Evolutionary conservation across 2,329 filamentous ascomycete species (phyloP).

Genomic region (Aspergillus awamori): DNA sequence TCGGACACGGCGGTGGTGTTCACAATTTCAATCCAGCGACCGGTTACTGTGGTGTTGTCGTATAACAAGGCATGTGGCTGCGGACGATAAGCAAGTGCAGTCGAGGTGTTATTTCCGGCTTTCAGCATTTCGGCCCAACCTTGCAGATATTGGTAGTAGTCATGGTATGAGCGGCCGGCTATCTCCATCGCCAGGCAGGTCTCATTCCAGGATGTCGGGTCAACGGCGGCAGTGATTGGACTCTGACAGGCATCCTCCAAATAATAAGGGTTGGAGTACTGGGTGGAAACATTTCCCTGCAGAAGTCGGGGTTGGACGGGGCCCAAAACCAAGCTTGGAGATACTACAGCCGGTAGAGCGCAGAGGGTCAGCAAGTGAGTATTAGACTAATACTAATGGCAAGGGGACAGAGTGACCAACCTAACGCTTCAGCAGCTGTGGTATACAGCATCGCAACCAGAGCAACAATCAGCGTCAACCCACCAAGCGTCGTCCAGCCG

Average conservation of each 20-base stretch:
- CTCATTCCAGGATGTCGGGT: conserved; percentile 44
- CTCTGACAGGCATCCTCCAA: conserved; percentile 62
- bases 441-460: conserved; percentile 73
- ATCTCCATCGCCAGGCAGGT: conserved; percentile 72
- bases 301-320: conserved; percentile 55
- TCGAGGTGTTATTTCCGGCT: conserved; percentile 47
- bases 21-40: conserved; percentile 67
- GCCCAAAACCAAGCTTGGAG: conserved; percentile 69
- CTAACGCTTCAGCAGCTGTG: conserved; percentile 72
- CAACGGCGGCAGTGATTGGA: conserved; percentile 55
- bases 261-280: conserved; percentile 66
- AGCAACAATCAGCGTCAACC: conserved; percentile 65
- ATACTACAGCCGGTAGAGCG: conserved; percentile 48
- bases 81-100: conserved; percentile 55
- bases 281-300: conserved; percentile 59
- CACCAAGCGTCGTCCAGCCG: conserved; percentile 64
- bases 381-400: background rate
- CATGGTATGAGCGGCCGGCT: conserved; percentile 69
- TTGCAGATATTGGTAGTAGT: conserved; percentile 64
- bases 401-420: conserved; percentile 29
- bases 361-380: background rate
- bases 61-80: conserved; percentile 64
- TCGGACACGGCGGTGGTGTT: conserved; percentile 58
- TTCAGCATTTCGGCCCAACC: conserved; percentile 57
- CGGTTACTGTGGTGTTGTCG: conserved; percentile 72